phyloP scores from a whole-genome alignment of 2,329 filamentous ascomycete genomes.

The Ascocoryne sarcoides region DNA sequence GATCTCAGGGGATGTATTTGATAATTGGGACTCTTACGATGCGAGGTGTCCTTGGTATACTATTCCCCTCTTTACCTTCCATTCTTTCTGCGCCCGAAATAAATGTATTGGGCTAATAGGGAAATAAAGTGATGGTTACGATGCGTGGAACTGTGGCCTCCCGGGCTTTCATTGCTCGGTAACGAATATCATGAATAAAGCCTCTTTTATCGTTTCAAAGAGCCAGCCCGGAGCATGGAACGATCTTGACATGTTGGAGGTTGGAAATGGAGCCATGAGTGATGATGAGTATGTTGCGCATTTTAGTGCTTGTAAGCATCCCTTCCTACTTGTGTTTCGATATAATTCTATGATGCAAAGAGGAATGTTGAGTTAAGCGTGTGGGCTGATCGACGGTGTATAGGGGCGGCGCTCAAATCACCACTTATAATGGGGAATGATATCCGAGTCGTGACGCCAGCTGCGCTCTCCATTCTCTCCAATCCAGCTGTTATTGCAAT shows the following conservation, averaged over 20 bases:
- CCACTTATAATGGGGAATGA: constrained; percentile 28
- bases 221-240: constrained; percentile 27
- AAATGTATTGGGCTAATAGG: no score
- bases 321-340: no score
- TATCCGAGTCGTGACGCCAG: constrained; percentile 24
- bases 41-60: constrained; percentile 28
- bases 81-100: no score
- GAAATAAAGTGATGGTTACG: constrained; percentile 31
- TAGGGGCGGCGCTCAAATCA: constrained; percentile 23
- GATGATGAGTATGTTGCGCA: constrained; percentile 31
- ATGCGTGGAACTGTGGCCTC: constrained; percentile 24
- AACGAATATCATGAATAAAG: constrained; percentile 22
- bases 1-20: constrained; percentile 32
- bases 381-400: no score
- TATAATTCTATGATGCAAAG: no score
- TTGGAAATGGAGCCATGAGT: constrained; percentile 31
- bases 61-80: not conserved
- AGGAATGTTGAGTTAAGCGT: no score
- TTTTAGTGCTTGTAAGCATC: constrained; percentile 21
- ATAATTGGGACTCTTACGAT: constrained; percentile 33
- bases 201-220: constrained; percentile 24
- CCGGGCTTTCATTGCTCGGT: constrained; percentile 27
- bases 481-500: constrained; percentile 37
- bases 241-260: constrained; percentile 29
- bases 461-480: constrained; percentile 32